These are phyloP conservation scores for Domatiomyces catenatus DNA, from an alignment of 2,329 filamentous ascomycete genomes.

Conservation along the genomic window DNA sequence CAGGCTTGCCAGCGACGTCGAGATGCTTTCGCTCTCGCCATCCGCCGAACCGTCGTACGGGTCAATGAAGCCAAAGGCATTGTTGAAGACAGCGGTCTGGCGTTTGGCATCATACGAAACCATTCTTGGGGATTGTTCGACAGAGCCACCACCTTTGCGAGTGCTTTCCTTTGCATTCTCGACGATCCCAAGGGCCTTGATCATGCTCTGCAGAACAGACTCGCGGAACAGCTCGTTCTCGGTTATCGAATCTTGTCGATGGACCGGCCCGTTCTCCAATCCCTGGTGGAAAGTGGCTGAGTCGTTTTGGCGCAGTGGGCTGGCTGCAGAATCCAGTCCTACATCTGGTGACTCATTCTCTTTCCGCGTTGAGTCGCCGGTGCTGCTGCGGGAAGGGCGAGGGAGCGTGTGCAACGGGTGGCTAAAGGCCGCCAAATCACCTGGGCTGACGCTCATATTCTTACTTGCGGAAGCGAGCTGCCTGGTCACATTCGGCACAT, in stretches of 20 bases:
- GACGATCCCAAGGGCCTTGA: slow-evolving; percentile 77
- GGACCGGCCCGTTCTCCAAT: slow-evolving; percentile 27
- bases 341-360: not conserved
- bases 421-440: slow-evolving; percentile 44
- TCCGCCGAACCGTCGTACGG: slow-evolving; percentile 63
- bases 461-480: slow-evolving; percentile 13
- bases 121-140: slow-evolving; percentile 70
- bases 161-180: slow-evolving; percentile 30
- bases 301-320: slow-evolving; percentile 32
- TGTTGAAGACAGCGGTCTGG: slow-evolving; percentile 65
- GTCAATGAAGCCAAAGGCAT: slow-evolving; percentile 85
- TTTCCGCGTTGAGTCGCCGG: not conserved
- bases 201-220: slow-evolving; percentile 87
- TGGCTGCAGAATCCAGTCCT: slow-evolving; percentile 9
- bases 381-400: slow-evolving; percentile 3
- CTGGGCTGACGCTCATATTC: slow-evolving; percentile 43
- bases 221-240: slow-evolving; percentile 81
- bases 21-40: slow-evolving; percentile 73
- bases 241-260: slow-evolving; percentile 66
- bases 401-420: not conserved
- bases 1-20: slow-evolving; percentile 48
- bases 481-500: not conserved
- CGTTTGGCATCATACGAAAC: slow-evolving; percentile 69
- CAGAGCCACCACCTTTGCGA: slow-evolving; percentile 51
- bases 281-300: slow-evolving; percentile 9